phyloP scores from a whole-genome alignment of 2,329 filamentous ascomycete species.

The Nigrospora oryzae region DNA sequence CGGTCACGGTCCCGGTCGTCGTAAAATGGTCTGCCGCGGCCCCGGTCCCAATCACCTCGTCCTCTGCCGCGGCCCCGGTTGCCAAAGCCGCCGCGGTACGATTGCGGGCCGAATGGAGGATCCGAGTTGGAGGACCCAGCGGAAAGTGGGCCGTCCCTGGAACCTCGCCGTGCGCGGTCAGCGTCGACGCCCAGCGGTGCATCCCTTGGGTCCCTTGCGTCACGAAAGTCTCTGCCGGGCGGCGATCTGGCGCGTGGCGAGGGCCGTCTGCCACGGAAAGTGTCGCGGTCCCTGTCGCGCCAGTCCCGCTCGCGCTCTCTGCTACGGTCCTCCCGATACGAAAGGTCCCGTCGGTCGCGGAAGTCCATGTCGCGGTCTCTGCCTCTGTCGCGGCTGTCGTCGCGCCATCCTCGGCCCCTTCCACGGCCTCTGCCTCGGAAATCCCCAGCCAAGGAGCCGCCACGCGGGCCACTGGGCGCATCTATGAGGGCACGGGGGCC shows the following conservation, averaged over 20 bases:
- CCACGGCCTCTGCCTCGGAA: constrained; percentile 51
- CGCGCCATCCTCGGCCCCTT: constrained; percentile 49
- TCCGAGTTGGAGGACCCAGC: constrained; percentile 66
- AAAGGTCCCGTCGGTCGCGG: constrained; percentile 41
- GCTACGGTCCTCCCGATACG: constrained; percentile 50
- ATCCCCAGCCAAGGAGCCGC: constrained; percentile 57
- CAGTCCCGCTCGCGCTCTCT: constrained; percentile 46
- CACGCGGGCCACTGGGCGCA: constrained; percentile 57
- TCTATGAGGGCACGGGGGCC: constrained; percentile 76
- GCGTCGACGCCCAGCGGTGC: constrained; percentile 56
- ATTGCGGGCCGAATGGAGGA: constrained; percentile 45
- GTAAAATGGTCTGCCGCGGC: constrained; percentile 42
- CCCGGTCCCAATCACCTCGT: constrained; percentile 42
- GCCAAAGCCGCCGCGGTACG: constrained; percentile 48
- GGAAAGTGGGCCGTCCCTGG: constrained; percentile 65
- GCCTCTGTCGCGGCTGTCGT: constrained; percentile 53
- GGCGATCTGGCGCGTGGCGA: constrained; percentile 58
- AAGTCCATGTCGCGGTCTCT: constrained; percentile 54
- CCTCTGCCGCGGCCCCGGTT: constrained; percentile 44
- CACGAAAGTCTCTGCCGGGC: constrained; percentile 54
- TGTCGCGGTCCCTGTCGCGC: constrained; percentile 44
- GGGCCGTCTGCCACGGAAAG: constrained; percentile 48
- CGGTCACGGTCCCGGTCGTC: constrained; percentile 58
- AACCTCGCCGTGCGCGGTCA: constrained; percentile 58
- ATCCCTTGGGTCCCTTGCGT: constrained; percentile 40